These are phyloP conservation scores for Amoeboaphelidium occidentale DNA, from an alignment of 371 early-diverging fungal genomes.

Conservation along the genomic window DNA sequence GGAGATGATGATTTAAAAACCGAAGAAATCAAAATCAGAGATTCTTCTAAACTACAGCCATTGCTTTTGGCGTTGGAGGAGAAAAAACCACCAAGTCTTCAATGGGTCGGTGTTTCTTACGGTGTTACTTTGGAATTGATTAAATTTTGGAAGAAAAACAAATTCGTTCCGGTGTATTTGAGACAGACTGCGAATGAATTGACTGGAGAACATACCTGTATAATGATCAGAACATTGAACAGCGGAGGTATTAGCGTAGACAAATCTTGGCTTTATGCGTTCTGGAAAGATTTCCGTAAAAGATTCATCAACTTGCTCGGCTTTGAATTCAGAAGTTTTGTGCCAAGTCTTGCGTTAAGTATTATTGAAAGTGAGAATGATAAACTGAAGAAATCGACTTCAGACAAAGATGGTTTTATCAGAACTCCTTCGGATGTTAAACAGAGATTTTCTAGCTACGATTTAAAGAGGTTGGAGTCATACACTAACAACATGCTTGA, in stretches of 20 bases:
- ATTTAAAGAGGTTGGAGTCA: slow-evolving; percentile 78
- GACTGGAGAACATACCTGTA: slow-evolving; percentile 94
- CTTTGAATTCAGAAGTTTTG: slow-evolving; percentile 65
- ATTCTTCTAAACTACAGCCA: slow-evolving; percentile 69
- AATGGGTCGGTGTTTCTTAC: slow-evolving; percentile 93
- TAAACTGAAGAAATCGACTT: slow-evolving; percentile 5
- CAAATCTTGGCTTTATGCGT: slow-evolving; percentile 14
- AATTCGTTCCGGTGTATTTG: slow-evolving; percentile 80
- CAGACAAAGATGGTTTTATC: background rate
- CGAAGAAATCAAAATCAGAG: slow-evolving; percentile 55
- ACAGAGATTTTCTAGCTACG: slow-evolving; percentile 47
- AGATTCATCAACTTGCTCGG: slow-evolving; percentile 63
- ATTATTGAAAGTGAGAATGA: slow-evolving; percentile 45
- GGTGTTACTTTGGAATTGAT: slow-evolving; percentile 72
- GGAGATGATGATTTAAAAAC: slow-evolving; percentile 19
- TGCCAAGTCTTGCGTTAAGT: slow-evolving; percentile 46
- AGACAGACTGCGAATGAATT: slow-evolving; percentile 89
- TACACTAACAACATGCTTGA: slow-evolving; percentile 83
- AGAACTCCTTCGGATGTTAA: background rate
- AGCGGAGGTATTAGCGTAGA: slow-evolving; percentile 9
- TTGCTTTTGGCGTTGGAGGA: slow-evolving; percentile 55
- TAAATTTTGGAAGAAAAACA: slow-evolving; percentile 88
- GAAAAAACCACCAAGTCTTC: slow-evolving; percentile 40
- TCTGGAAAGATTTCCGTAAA: slow-evolving; percentile 51
- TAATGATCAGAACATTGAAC: slow-evolving; percentile 68